A percentile compares a stretch with the other conserved stretches of the same genome.
These are phyloP conservation scores for Ascochyta lentis DNA, from an alignment of 2,329 filamentous ascomycete genomes.

Conservation along the genomic window DNA sequence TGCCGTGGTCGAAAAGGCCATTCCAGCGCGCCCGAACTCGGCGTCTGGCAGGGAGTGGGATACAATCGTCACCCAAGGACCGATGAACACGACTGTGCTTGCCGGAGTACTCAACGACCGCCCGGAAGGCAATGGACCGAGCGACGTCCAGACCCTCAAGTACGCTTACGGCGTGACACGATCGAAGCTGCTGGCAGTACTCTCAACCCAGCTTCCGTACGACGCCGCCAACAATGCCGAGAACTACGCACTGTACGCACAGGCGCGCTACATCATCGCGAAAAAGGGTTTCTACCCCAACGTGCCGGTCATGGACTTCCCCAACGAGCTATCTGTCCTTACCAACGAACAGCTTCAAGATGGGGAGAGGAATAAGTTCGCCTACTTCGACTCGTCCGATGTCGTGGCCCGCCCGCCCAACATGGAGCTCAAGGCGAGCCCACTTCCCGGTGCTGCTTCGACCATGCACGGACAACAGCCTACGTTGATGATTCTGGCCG, in stretches of 20 bases:
- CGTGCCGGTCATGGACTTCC: conserved; percentile 41
- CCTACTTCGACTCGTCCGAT: conserved; percentile 39
- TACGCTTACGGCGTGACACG: conserved; percentile 44
- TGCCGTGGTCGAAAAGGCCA: conserved; percentile 32
- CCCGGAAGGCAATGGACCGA: conserved; percentile 26
- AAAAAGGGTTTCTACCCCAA: conserved; percentile 40
- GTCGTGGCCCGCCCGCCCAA: conserved; percentile 27
- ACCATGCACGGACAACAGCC: conserved; percentile 5
- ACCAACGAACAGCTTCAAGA: conserved; percentile 44
- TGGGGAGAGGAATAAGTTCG: conserved; percentile 37
- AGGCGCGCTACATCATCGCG: conserved; percentile 39
- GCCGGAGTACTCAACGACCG: conserved; percentile 40
- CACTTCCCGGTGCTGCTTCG: conserved; percentile 30
- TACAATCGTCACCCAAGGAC: conserved; percentile 20
- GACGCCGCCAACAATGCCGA: conserved; percentile 45
- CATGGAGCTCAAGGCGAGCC: conserved; percentile 28
- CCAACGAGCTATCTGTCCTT: conserved; percentile 38
- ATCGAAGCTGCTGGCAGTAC: conserved; percentile 39
- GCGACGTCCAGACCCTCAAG: conserved; percentile 33
- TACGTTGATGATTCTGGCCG: conserved; percentile 7
- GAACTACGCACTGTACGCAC: conserved; percentile 44
- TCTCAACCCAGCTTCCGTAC: conserved; percentile 42
- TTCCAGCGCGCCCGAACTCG: conserved; percentile 25
- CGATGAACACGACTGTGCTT: conserved; percentile 45
- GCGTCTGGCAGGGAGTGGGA: conserved; percentile 30